Conservation (phyloP, 2,329 filamentous ascomycete species). For the Taxawa tesnikishii region DNA sequence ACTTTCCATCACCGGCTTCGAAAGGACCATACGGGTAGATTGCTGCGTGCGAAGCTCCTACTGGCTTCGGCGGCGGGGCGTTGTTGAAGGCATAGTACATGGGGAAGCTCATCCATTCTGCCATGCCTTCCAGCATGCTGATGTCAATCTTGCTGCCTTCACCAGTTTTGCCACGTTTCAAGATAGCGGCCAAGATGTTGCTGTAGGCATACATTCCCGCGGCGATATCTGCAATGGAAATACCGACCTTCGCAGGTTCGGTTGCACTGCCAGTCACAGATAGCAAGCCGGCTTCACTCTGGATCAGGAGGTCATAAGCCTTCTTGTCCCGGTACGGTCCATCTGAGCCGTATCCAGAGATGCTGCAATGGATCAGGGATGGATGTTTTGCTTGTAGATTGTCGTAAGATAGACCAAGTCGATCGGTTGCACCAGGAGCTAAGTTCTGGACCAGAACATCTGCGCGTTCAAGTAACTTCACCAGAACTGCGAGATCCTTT, state of each 20-base stretch:
- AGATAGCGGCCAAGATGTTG: conserved; percentile 38
- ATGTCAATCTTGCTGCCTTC: conserved; percentile 40
- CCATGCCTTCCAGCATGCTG: conserved; percentile 47
- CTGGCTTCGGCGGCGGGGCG: conserved; percentile 29
- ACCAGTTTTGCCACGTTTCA: conserved; percentile 34
- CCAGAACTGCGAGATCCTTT: conserved; percentile 30
- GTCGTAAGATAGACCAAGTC: conserved; percentile 37
- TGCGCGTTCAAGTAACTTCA: conserved; percentile 29
- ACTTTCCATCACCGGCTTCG: conserved; percentile 30
- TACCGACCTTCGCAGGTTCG: conserved; percentile 38
- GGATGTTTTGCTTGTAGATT: conserved; percentile 29
- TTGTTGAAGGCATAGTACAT: conserved; percentile 40
- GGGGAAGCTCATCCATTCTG: conserved; percentile 49
- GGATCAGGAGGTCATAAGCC: conserved; percentile 43
- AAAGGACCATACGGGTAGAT: conserved; percentile 49
- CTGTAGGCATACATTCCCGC: conserved; percentile 41
- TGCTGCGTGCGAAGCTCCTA: conserved; percentile 40
- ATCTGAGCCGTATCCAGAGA: conserved; percentile 40
- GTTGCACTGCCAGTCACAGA: conserved; percentile 36
- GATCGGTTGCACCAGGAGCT: conserved; percentile 35
- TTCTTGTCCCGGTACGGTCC: conserved; percentile 43
- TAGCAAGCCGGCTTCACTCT: conserved; percentile 41
- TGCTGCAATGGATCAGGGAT: conserved; percentile 40
- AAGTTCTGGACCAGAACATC: conserved; percentile 44
- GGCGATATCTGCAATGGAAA: conserved; percentile 43